phyloP scores from a whole-genome alignment of 2,329 filamentous ascomycete genomes.

The Fusarium dimerum region DNA sequence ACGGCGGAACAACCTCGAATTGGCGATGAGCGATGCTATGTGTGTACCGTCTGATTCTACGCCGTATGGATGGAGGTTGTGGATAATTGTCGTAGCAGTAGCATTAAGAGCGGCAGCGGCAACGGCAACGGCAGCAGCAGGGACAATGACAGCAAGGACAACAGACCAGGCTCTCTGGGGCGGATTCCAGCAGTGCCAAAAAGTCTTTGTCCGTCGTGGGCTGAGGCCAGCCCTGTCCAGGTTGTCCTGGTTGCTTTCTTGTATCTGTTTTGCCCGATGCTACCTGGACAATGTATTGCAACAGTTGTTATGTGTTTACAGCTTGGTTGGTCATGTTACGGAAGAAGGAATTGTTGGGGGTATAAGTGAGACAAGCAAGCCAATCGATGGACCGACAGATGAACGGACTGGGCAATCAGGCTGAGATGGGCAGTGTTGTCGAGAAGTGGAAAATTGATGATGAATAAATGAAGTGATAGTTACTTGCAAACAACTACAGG shows the following conservation, averaged over 20 bases:
- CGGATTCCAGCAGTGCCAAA: constrained; percentile 24
- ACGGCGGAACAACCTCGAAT: constrained; percentile 6
- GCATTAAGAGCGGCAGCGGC: too few species aligned
- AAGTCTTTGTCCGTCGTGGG: constrained; percentile 23
- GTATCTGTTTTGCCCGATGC: neutral
- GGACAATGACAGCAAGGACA: neutral
- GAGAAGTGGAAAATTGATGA: too few species aligned
- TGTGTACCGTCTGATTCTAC: constrained; percentile 4
- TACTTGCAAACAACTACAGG: too few species aligned
- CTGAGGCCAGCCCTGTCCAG: constrained; percentile 14
- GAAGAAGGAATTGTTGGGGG: too few species aligned
- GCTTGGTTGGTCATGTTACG: too few species aligned
- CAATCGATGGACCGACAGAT: too few species aligned
- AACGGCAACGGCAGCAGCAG: neutral
- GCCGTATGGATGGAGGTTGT: neutral
- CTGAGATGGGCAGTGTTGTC: too few species aligned
- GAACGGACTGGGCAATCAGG: too few species aligned
- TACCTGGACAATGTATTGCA: neutral
- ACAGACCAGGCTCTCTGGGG: constrained; percentile 23
- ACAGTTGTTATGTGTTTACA: too few species aligned
- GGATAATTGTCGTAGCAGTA: too few species aligned
- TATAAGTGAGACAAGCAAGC: too few species aligned
- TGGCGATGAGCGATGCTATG: constrained; percentile 30
- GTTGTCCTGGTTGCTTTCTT: constrained; percentile 12
- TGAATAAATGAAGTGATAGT: too few species aligned